Evolutionary conservation across 495 filamentous ascomycete genomes (phyloP), one percentile per base, ranked within the genome.

Genomic region (Xylaria curta): DNA sequence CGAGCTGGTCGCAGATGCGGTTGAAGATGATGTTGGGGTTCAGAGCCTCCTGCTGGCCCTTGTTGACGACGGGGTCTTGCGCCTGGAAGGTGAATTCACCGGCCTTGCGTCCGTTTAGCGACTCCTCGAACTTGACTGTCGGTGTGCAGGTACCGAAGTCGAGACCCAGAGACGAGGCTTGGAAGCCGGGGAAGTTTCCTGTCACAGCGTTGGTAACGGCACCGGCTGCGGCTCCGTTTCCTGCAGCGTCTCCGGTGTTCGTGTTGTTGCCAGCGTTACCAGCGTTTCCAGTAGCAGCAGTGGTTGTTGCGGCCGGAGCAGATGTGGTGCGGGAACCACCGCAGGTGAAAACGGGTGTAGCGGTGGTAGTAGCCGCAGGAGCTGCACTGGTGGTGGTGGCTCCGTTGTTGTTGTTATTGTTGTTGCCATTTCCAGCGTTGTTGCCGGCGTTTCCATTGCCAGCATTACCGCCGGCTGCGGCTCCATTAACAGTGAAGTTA

Each of bases 21-120:
- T 89, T 90, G 81, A 88, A 88, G 83, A 90, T 91, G 84, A 90
- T 91, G 80, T 85, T 83, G 66, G 86, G 86, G 83, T 89, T 88
- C 36, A 88, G 76, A 19, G 86, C 86, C 49, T 82, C 84, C 75
- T 85, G 76, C 79, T 88, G 85, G 26, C 87, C 87, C 76, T 83
- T 79, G 74, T 83, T 84, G 62, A 86, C 83, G 10, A 86, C 77
- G 13, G 82, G 78, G 74, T 89, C 87, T 65, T 81, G 79, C 49
- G 87, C 83, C 71, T 88, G 85, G 86, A 90, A 89, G 47, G 87
- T 88, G 76, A 82, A 84, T 78, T 87, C 87, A 64, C 81, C 51
- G 53, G 78, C 71, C 84, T 87, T 76, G 81, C 85, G 80, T 63
- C 80, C 75, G 78, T 82, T 56, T 72, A 87, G 80, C 59, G 86